phyloP scores from a whole-genome alignment of 805 yeast species.

The Kluyveromyces dobzhanskii region DNA sequence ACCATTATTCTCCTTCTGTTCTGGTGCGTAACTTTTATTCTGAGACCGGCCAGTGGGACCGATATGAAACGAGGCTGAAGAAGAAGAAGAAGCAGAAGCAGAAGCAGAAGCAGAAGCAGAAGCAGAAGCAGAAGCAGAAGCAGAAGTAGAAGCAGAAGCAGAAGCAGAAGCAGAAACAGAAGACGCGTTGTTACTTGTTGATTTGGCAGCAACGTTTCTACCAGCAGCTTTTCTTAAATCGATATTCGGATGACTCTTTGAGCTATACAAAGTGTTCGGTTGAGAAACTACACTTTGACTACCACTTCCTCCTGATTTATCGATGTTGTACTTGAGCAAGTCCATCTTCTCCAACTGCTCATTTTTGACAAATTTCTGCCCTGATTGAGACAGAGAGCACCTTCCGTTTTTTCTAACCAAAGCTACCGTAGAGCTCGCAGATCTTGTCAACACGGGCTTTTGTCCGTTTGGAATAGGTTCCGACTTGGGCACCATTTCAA shows the following conservation, averaged over 20 bases:
- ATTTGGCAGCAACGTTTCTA: neutral
- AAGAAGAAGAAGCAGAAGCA: neutral
- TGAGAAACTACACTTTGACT: neutral
- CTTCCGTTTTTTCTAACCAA: constrained; percentile 9
- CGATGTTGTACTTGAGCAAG: neutral
- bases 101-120: neutral
- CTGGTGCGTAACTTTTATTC: too few relatives aligned
- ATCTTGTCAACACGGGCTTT: constrained; percentile 5
- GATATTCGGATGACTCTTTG: neutral
- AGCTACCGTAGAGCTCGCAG: constrained; percentile 9
- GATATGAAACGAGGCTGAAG: neutral
- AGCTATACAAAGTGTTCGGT: neutral
- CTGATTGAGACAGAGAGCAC: constrained; percentile 5
- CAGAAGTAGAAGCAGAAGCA: too few relatives aligned
- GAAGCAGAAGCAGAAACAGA: too few relatives aligned
- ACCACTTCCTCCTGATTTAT: neutral
- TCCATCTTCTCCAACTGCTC: neutral
- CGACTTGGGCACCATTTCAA: constrained; percentile 22
- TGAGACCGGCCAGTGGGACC: too few relatives aligned
- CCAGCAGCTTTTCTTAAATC: neutral
- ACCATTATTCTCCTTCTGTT: neutral
- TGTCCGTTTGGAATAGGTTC: constrained; percentile 6
- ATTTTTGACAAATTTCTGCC: constrained; percentile 1
- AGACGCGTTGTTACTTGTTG: too few relatives aligned
- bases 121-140: neutral